A percentile compares a stretch with the other conserved stretches of the same genome.
Conservation (phyloP, 352 stramenopile species). For the Phytophthora pinifolia region DNA sequence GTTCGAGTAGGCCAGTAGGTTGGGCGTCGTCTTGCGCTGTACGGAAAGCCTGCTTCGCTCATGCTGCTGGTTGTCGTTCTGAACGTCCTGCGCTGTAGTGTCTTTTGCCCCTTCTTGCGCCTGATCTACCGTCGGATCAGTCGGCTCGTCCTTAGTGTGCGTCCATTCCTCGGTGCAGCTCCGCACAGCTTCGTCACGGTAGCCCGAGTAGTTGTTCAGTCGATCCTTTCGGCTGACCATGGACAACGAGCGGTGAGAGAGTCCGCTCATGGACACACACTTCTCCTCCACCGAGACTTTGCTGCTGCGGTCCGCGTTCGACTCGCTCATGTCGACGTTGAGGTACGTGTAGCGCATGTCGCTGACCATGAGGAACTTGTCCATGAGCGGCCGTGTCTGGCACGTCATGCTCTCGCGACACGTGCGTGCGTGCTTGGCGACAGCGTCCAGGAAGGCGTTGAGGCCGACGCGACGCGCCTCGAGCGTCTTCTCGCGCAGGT, state of each 20-base stretch:
- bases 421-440: conserved; percentile 75
- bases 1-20: conserved; percentile 54
- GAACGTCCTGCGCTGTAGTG: conserved; percentile 5
- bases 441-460: conserved; percentile 74
- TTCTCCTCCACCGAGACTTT: conserved; percentile 42
- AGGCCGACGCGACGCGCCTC: conserved; percentile 73
- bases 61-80: conserved; percentile 11
- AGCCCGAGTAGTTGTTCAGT: conserved; percentile 36
- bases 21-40: conserved; percentile 48
- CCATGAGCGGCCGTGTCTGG: conserved; percentile 72
- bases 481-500: conserved; percentile 70
- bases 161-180: conserved; percentile 35
- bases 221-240: conserved; percentile 37
- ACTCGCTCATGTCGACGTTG: conserved; percentile 79
- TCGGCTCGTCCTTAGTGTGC: conserved; percentile 13
- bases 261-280: conserved; percentile 21
- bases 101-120: conserved; percentile 14
- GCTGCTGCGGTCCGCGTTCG: conserved; percentile 42
- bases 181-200: conserved; percentile 32
- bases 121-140: conserved; percentile 41
- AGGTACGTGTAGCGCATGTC: conserved; percentile 90
- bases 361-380: conserved; percentile 88
- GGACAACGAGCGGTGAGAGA: conserved; percentile 24
- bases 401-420: conserved; percentile 73
- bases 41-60: conserved; percentile 41